phyloP scores from a whole-genome alignment of 148 eudicot genomes.

The Dianthus caryophyllus region DNA sequence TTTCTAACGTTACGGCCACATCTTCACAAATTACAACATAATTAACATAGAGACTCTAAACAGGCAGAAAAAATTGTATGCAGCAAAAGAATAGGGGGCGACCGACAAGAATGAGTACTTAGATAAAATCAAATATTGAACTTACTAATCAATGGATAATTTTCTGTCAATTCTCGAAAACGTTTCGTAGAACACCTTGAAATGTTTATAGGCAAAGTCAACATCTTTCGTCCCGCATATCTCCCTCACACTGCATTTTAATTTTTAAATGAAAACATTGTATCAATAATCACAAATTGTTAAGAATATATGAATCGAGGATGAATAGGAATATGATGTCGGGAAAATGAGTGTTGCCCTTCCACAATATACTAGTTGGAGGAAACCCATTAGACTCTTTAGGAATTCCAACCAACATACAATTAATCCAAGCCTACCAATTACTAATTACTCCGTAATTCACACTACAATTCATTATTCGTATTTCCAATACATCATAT shows the following conservation, averaged over 20 bases:
- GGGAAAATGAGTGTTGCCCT: no score
- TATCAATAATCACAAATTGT: neutral
- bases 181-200: conserved; percentile 75
- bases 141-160: conserved; percentile 57
- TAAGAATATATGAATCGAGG: no score
- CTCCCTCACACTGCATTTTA: conserved; percentile 69
- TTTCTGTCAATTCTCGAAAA: conserved; percentile 74
- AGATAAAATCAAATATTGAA: conserved; percentile 4
- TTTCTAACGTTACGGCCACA: no score
- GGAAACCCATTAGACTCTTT: no score
- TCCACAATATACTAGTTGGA: no score
- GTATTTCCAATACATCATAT: no score
- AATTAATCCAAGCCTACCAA: no score
- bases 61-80: neutral
- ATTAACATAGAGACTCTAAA: neutral
- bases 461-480: no score
- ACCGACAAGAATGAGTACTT: neutral
- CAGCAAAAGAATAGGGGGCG: neutral
- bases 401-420: no score
- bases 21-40: no score
- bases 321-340: no score
- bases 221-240: conserved; percentile 80
- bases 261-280: conserved; percentile 10
- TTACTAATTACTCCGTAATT: no score
- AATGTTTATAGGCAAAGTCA: conserved; percentile 83